Evolutionary conservation across 164 flowering plant species (phyloP).

Genomic region (Kalanchoe fedtschenkoi): DNA sequence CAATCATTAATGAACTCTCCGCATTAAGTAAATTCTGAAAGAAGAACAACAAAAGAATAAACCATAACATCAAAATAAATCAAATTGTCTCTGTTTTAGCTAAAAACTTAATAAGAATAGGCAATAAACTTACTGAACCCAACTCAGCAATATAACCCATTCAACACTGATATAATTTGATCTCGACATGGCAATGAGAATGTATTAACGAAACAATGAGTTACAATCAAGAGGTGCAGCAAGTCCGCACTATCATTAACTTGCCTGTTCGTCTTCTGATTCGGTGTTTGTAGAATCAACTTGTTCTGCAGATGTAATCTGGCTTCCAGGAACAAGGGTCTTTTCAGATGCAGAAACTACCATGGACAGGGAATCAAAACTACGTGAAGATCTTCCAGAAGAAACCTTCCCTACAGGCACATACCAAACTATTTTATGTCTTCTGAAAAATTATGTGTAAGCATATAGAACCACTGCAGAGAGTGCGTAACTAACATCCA

Average conservation of each 20-base stretch:
- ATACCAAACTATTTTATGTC: neutral
- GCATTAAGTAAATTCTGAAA: constrained; percentile 26
- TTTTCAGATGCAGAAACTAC: constrained; percentile 53
- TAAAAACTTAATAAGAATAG: neutral
- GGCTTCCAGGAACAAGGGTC: constrained; percentile 64
- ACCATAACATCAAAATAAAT: neutral
- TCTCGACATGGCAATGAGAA: neutral
- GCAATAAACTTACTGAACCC: neutral
- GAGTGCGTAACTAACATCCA: neutral
- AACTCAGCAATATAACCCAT: too few species aligned
- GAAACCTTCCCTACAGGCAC: constrained; percentile 55
- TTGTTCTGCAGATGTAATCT: constrained; percentile 35
- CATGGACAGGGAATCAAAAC: constrained; percentile 42
- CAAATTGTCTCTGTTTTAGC: neutral
- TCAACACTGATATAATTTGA: too few species aligned
- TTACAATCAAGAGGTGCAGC: neutral
- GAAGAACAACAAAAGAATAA: constrained; percentile 8
- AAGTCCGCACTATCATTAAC: constrained; percentile 7
- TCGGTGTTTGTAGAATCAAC: constrained; percentile 26
- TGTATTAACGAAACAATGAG: neutral
- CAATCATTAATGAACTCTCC: constrained; percentile 16
- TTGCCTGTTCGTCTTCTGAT: constrained; percentile 40
- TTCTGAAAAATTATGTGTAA: too few species aligned
- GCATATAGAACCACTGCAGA: neutral
- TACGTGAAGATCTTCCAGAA: constrained; percentile 43